Percentiles rank a stretch among this genome's conserved stretches.
Evolutionary conservation across 1,284 basidiomycete genomes (phyloP).

Genomic region (Naganishia albida): DNA sequence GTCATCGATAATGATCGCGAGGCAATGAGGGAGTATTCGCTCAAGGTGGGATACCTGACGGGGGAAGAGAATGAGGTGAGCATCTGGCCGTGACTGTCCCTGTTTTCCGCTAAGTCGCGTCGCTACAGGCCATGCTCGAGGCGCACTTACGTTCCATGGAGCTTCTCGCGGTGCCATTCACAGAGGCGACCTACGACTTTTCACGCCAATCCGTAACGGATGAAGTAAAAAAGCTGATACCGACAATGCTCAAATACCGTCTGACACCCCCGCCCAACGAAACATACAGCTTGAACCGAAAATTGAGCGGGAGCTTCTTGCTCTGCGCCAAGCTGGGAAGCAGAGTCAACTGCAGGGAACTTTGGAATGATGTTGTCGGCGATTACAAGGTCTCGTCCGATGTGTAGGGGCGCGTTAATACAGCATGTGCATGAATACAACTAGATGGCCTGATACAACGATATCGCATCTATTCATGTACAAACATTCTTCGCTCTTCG

Average conservation of each 20-base stretch:
- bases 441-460: constrained; percentile 20
- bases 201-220: constrained; percentile 53
- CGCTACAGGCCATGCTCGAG: constrained; percentile 72
- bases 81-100: constrained; percentile 16
- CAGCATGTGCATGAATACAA: constrained; percentile 17
- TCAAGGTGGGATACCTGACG: constrained; percentile 83
- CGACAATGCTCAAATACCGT: constrained; percentile 84
- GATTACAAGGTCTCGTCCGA: constrained; percentile 36
- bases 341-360: constrained; percentile 67
- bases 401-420: not conserved
- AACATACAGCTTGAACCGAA: constrained; percentile 93
- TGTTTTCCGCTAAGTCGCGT: not conserved
- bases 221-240: constrained; percentile 66
- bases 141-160: constrained; percentile 85
- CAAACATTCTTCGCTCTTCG: constrained; percentile 29
- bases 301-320: constrained; percentile 90
- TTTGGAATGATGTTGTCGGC: constrained; percentile 68
- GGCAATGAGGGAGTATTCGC: constrained; percentile 72
- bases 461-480: not conserved
- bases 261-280: constrained; percentile 90
- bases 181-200: constrained; percentile 48
- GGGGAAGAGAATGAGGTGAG: constrained; percentile 79
- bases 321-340: constrained; percentile 81
- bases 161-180: constrained; percentile 56
- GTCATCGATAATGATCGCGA: constrained; percentile 71